Evolutionary conservation across 805 yeast species (phyloP).

Genomic region (Cyberlindnera mycetangii): DNA sequence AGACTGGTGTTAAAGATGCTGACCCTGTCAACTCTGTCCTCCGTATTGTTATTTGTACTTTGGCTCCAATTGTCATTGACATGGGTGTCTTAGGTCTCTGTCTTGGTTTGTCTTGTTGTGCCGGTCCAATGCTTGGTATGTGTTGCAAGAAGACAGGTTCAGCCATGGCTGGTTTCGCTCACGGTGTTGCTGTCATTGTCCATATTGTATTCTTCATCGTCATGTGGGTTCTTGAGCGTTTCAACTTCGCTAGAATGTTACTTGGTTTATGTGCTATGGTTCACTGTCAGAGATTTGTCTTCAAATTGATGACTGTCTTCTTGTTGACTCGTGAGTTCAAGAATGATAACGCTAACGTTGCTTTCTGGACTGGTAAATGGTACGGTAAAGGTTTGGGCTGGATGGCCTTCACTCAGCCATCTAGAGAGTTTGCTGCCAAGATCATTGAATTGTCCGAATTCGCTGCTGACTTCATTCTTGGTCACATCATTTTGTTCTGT

Average conservation of each 20-base stretch:
- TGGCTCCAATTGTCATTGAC: constrained; percentile 89
- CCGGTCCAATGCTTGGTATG: constrained; percentile 91
- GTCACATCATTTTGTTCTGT: constrained; percentile 81
- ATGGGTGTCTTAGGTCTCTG: constrained; percentile 80
- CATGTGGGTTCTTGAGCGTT: constrained; percentile 96
- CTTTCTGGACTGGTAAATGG: constrained; percentile 99
- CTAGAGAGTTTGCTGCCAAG: constrained; percentile 94
- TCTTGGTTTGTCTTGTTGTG: constrained; percentile 88
- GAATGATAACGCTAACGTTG: constrained; percentile 92
- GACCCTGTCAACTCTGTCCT: constrained; percentile 62
- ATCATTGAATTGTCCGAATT: constrained; percentile 91
- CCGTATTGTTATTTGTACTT: constrained; percentile 73
- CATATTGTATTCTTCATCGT: constrained; percentile 88
- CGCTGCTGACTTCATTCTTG: constrained; percentile 93
- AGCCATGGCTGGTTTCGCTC: constrained; percentile 92
- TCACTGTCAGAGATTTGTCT: constrained; percentile 81
- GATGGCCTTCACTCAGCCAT: constrained; percentile 93
- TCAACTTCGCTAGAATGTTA: constrained; percentile 82
- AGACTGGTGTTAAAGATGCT: constrained; percentile 66
- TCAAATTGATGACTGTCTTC: constrained; percentile 76
- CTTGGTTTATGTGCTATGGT: constrained; percentile 82
- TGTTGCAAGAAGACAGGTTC: constrained; percentile 98
- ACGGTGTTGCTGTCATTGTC: constrained; percentile 87
- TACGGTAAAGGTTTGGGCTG: constrained; percentile 90
- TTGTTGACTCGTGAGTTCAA: constrained; percentile 92